phyloP scores from a whole-genome alignment of 805 yeast genomes.

The Nakazawaea wyomingensis region DNA sequence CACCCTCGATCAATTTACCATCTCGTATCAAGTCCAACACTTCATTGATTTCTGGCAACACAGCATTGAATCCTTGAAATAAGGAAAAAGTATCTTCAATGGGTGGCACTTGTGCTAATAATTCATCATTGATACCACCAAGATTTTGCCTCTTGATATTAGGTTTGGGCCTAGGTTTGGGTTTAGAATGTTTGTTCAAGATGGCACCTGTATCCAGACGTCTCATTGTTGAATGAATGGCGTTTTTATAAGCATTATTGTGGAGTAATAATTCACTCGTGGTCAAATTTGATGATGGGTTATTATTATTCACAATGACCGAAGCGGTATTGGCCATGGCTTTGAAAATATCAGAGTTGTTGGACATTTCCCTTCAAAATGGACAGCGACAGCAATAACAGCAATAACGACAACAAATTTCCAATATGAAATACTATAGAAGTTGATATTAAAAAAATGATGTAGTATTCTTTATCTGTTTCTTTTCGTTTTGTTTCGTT shows the following conservation, averaged over 20 bases:
- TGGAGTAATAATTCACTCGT: constrained; percentile 17
- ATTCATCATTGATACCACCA: constrained; percentile 54
- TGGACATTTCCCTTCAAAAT: constrained; percentile 5
- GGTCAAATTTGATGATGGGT: constrained; percentile 14
- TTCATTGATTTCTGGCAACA: constrained; percentile 46
- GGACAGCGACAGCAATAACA: too few species aligned
- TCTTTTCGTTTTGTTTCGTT: too few species aligned
- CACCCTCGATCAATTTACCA: constrained; percentile 15
- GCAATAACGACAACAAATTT: too few species aligned
- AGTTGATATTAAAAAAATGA: too few species aligned
- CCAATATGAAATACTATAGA: too few species aligned
- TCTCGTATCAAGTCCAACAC: constrained; percentile 27
- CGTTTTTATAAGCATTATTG: constrained; percentile 34
- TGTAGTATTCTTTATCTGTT: too few species aligned
- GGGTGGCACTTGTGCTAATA: constrained; percentile 49
- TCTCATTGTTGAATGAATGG: constrained; percentile 39
- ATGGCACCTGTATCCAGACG: constrained; percentile 23
- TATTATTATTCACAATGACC: constrained; percentile 34
- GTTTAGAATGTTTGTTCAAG: constrained; percentile 19
- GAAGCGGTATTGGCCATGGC: constrained; percentile 55
- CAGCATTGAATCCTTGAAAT: constrained; percentile 66
- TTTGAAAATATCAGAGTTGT: constrained; percentile 29
- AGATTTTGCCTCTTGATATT: constrained; percentile 20
- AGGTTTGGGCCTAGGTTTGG: constrained; percentile 13
- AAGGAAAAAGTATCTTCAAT: constrained; percentile 39